phyloP scores from a whole-genome alignment of 192 early-diverging fungal species.

The Pilobolus umbonatus region DNA sequence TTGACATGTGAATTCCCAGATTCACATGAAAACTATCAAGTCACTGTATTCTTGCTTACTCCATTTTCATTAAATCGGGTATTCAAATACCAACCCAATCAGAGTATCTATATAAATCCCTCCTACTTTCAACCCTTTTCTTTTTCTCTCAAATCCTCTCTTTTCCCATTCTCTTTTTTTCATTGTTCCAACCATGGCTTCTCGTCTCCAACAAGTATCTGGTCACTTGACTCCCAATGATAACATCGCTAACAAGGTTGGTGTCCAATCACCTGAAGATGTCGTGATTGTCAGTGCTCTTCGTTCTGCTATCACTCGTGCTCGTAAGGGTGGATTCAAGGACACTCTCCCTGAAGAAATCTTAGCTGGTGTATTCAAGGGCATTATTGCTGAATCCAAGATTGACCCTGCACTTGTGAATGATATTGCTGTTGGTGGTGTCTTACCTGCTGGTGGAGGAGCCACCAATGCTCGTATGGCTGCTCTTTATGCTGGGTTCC shows the following conservation, averaged over 20 bases:
- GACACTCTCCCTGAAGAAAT: conserved; percentile 78
- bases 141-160: not conserved
- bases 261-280: conserved; percentile 81
- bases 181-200: conserved; percentile 37
- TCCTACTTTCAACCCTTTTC: not conserved
- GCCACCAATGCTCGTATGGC: conserved; percentile 90
- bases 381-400: conserved; percentile 65
- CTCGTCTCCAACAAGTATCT: conserved; percentile 52
- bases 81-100: no score
- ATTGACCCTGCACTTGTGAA: conserved; percentile 84
- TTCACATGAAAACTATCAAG: not conserved
- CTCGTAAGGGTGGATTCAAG: conserved; percentile 89
- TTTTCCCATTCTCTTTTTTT: not conserved
- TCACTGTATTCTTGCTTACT: conserved; percentile 12
- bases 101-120: not conserved
- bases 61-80: conserved; percentile 1
- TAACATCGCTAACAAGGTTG: conserved; percentile 48
- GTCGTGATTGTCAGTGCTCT: conserved; percentile 89
- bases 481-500: conserved; percentile 86
- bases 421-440: conserved; percentile 94
- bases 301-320: conserved; percentile 84
- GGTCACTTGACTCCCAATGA: conserved; percentile 40
- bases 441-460: conserved; percentile 83
- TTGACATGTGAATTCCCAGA: conserved; percentile 3
- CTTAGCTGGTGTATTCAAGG: conserved; percentile 72